A percentile compares a stretch with the other conserved stretches of the same genome.
These are phyloP conservation scores for Alternaria triticina DNA, from an alignment of 2,329 filamentous ascomycete genomes.

Conservation along the genomic window DNA sequence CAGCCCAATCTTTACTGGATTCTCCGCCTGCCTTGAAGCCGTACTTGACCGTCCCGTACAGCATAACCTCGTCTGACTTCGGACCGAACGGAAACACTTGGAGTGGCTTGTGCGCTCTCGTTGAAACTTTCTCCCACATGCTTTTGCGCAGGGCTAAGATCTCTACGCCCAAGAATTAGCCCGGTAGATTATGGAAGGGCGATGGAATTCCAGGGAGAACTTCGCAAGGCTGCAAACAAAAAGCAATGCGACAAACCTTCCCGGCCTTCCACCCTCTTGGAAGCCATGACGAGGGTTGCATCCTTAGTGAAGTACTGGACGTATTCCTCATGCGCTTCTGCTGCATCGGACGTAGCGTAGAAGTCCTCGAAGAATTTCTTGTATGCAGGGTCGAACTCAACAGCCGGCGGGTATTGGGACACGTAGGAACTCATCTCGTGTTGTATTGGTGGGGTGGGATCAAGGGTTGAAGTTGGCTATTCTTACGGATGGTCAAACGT, in stretches of 20 bases:
- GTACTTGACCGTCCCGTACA: slow-evolving; percentile 61
- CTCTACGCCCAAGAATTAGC: slow-evolving; percentile 41
- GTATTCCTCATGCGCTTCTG: slow-evolving; percentile 58
- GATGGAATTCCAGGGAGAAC: neutral
- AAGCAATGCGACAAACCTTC: slow-evolving; percentile 47
- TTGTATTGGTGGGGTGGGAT: neutral
- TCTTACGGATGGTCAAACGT: slow-evolving; percentile 1
- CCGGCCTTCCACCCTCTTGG: slow-evolving; percentile 53
- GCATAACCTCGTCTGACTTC: slow-evolving; percentile 58
- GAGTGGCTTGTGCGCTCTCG: slow-evolving; percentile 53
- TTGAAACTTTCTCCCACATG: slow-evolving; percentile 61
- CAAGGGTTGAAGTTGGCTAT: neutral
- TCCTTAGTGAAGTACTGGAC: slow-evolving; percentile 56
- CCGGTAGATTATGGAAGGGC: neutral
- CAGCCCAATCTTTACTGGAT: slow-evolving; percentile 60
- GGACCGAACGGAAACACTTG: slow-evolving; percentile 60
- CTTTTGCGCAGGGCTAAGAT: slow-evolving; percentile 59
- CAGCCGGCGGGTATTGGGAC: slow-evolving; percentile 44
- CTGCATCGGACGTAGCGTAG: slow-evolving; percentile 56
- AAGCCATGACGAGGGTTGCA: slow-evolving; percentile 61
- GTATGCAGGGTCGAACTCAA: slow-evolving; percentile 50
- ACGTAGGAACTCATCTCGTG: slow-evolving; percentile 39
- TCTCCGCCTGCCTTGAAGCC: slow-evolving; percentile 58
- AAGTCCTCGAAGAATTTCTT: slow-evolving; percentile 55
- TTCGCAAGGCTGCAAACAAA: neutral